phyloP scores from a whole-genome alignment of 305 asterid species.

The Solanum hybrid region DNA sequence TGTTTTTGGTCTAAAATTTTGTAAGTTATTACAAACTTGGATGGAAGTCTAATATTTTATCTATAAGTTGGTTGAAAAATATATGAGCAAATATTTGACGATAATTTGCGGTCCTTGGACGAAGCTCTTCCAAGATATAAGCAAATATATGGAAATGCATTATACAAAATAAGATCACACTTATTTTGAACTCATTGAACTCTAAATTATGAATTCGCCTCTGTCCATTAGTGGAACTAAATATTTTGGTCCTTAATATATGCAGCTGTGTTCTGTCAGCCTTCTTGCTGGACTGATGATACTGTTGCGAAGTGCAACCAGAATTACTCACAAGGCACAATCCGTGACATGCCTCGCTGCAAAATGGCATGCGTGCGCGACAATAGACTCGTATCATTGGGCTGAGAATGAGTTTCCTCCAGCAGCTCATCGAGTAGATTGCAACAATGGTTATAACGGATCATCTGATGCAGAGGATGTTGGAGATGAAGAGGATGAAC shows the following conservation, averaged over 20 bases:
- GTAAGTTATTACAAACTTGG: not conserved
- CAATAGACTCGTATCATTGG: slow-evolving; percentile 58
- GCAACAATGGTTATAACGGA: slow-evolving; percentile 17
- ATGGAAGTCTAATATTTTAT: not conserved
- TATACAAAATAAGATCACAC: too few relatives aligned
- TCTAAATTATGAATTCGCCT: not conserved
- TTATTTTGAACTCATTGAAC: not conserved
- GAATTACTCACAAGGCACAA: slow-evolving; percentile 83
- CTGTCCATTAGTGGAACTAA: not conserved
- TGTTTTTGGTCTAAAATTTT: not conserved
- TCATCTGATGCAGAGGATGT: slow-evolving; percentile 50
- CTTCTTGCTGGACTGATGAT: slow-evolving; percentile 73
- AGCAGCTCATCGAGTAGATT: not conserved
- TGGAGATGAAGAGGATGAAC: slow-evolving; percentile 85
- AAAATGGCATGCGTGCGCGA: slow-evolving; percentile 90
- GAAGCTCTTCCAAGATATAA: not conserved
- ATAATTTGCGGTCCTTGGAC: not conserved
- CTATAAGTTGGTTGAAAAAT: not conserved
- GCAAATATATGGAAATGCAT: not conserved
- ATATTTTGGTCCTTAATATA: not conserved
- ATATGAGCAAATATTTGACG: not conserved
- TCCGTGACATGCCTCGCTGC: slow-evolving; percentile 78
- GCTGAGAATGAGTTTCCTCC: slow-evolving; percentile 39
- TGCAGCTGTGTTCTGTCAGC: slow-evolving; percentile 68
- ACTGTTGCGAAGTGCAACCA: slow-evolving; percentile 69